These are phyloP conservation scores for Penicillium cinerascens DNA, from an alignment of 495 filamentous ascomycete species.

Conservation along the genomic window DNA sequence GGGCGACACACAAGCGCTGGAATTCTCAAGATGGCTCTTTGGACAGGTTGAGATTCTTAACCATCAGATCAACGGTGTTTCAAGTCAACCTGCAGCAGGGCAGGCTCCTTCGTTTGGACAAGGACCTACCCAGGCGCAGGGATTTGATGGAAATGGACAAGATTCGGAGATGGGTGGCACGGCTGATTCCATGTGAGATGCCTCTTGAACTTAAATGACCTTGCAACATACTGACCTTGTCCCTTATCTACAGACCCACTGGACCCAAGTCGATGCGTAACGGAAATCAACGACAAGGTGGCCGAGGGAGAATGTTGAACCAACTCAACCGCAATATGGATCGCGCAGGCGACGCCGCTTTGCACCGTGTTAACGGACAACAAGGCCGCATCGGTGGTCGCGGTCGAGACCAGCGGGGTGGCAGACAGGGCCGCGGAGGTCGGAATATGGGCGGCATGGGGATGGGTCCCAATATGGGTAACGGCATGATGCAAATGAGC, in stretches of 20 bases:
- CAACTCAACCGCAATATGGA: conserved; percentile 88
- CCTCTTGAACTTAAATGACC: not conserved
- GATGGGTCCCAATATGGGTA: conserved; percentile 44
- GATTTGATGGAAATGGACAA: conserved; percentile 13
- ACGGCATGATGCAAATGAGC: conserved; percentile 52
- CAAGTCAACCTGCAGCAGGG: conserved; percentile 23
- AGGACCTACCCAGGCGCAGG: conserved; percentile 21
- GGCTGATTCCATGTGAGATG: conserved; percentile 67
- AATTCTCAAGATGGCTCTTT: conserved; percentile 90
- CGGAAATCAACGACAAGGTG: conserved; percentile 40
- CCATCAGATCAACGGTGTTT: conserved; percentile 54
- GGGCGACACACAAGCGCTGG: conserved; percentile 75
- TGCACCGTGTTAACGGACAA: conserved; percentile 77
- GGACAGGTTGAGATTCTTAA: conserved; percentile 70
- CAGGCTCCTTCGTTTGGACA: conserved; percentile 37
- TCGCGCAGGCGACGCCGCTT: conserved; percentile 62
- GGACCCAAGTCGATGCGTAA: conserved; percentile 95
- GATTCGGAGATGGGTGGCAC: conserved; percentile 73
- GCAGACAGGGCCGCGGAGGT: conserved; percentile 48
- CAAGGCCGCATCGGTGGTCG: conserved; percentile 75
- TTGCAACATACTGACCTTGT: conserved; percentile 9
- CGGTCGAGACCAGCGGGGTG: conserved; percentile 67
- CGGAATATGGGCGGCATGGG: conserved; percentile 52
- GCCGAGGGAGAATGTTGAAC: conserved; percentile 74
- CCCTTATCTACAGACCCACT: conserved; percentile 63